These are phyloP conservation scores for Hermanozyma aechmeae DNA, from an alignment of 805 yeast genomes.

Conservation along the genomic window DNA sequence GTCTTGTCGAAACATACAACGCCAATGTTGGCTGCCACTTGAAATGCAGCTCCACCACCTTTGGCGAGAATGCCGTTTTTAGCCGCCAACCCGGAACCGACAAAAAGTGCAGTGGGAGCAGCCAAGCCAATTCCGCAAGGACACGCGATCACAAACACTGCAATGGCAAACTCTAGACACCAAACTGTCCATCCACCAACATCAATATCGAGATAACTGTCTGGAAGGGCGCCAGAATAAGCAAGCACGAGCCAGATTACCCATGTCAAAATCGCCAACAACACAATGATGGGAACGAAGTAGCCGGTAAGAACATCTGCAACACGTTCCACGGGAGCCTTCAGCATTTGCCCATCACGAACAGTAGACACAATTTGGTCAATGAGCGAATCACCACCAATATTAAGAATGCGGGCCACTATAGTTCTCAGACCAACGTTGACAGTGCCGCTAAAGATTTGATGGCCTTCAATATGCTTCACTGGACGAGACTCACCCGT, in stretches of 20 bases:
- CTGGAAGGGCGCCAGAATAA: conserved; percentile 43
- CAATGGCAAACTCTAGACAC: conserved; percentile 69
- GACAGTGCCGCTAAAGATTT: conserved; percentile 63
- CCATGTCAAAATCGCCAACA: conserved; percentile 58
- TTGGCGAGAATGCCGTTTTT: conserved; percentile 65
- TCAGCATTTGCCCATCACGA: conserved; percentile 60
- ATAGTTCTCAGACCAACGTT: conserved; percentile 50
- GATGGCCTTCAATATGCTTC: conserved; percentile 49
- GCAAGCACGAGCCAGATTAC: conserved; percentile 59
- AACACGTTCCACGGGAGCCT: conserved; percentile 64
- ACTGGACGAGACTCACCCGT: conserved; percentile 60
- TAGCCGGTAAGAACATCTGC: conserved; percentile 63
- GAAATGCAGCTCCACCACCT: conserved; percentile 79
- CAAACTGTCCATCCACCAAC: conserved; percentile 71
- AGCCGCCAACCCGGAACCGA: conserved; percentile 96
- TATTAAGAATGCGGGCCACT: conserved; percentile 44
- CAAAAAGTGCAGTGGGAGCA: conserved; percentile 98
- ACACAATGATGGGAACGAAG: conserved; percentile 63
- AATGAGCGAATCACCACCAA: conserved; percentile 55
- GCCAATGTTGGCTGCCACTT: conserved; percentile 58
- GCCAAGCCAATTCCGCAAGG: conserved; percentile 98
- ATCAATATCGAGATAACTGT: conserved; percentile 47
- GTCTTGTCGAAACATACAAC: conserved; percentile 72
- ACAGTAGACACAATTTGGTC: conserved; percentile 65
- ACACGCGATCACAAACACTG: conserved; percentile 92